These are phyloP conservation scores for Cadophora sp. DNA, from an alignment of 2,329 filamentous ascomycete species.

Conservation along the genomic window DNA sequence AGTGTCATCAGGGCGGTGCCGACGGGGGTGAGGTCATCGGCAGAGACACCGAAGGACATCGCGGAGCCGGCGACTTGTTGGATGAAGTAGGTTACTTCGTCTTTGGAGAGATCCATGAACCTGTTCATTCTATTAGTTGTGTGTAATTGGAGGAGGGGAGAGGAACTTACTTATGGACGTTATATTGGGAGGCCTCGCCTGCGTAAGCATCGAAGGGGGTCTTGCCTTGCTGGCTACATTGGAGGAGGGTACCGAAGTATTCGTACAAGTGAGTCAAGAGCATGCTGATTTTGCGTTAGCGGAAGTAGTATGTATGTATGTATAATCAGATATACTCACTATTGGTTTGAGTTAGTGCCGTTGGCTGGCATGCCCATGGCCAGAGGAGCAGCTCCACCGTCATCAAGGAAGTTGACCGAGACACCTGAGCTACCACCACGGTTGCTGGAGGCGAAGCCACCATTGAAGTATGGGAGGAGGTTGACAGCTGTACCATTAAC, in stretches of 20 bases:
- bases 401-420: slow-evolving; percentile 64
- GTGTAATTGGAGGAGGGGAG: too few species aligned
- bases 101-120: slow-evolving; percentile 60
- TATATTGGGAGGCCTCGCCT: slow-evolving; percentile 55
- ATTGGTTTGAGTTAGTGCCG: slow-evolving; percentile 56
- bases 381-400: slow-evolving; percentile 59
- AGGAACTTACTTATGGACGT: slow-evolving; percentile 53
- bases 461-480: slow-evolving; percentile 63
- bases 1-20: slow-evolving; percentile 52
- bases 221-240: slow-evolving; percentile 58
- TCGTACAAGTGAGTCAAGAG: slow-evolving; percentile 65
- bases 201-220: slow-evolving; percentile 57
- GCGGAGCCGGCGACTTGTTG: slow-evolving; percentile 60
- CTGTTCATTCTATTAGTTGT: slow-evolving; percentile 41
- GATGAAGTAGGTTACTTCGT: slow-evolving; percentile 63
- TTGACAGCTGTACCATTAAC: slow-evolving; percentile 59
- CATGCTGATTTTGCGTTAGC: slow-evolving; percentile 47
- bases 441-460: slow-evolving; percentile 58
- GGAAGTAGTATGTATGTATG: not conserved
- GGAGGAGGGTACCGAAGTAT: slow-evolving; percentile 64
- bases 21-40: slow-evolving; percentile 56
- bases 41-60: slow-evolving; percentile 60
- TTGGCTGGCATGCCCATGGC: slow-evolving; percentile 60
- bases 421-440: slow-evolving; percentile 51
- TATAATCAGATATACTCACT: slow-evolving; percentile 49